Percentiles rank a stretch among this genome's conserved stretches.
Evolutionary conservation across 164 flowering plant species (phyloP).

Genomic region (Warburgia ugandensis): DNA sequence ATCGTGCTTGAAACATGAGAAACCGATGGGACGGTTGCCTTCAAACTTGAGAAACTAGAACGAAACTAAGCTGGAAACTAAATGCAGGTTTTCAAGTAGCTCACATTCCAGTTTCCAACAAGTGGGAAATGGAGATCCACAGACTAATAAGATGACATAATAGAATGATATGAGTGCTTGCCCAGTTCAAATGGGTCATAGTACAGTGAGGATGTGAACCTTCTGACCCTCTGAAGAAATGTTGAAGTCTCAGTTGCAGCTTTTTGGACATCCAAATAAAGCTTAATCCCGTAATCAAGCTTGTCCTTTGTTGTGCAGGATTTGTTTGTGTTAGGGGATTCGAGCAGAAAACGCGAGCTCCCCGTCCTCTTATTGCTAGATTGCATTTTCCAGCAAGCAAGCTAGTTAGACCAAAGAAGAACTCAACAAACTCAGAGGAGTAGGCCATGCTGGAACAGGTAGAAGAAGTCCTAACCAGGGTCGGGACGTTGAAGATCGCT

Average conservation of each 20-base stretch:
- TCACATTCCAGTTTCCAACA: too few relatives aligned
- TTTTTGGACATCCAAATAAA: background rate
- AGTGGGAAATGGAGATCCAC: too few relatives aligned
- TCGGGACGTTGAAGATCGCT: conserved; percentile 1
- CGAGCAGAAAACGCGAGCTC: conserved; percentile 63
- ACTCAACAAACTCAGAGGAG: conserved; percentile 7
- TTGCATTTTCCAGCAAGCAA: conserved; percentile 69
- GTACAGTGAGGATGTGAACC: background rate
- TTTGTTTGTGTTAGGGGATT: conserved; percentile 94
- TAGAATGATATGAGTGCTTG: too few relatives aligned
- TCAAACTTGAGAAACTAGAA: too few relatives aligned
- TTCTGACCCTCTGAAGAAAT: background rate
- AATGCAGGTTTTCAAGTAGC: too few relatives aligned
- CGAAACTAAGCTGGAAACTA: too few relatives aligned
- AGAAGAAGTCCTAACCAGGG: conserved; percentile 5
- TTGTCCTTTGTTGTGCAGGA: conserved; percentile 45
- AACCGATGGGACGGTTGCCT: too few relatives aligned
- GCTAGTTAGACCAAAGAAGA: conserved; percentile 23
- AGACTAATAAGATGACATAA: too few relatives aligned
- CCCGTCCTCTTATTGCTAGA: conserved; percentile 63
- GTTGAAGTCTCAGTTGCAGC: background rate
- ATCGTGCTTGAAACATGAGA: too few relatives aligned
- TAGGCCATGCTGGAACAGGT: conserved; percentile 4
- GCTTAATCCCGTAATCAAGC: too few relatives aligned
- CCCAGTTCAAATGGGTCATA: too few relatives aligned